Conservation (phyloP, 2,329 filamentous ascomycete species). For the Apiospora pterosperma region DNA sequence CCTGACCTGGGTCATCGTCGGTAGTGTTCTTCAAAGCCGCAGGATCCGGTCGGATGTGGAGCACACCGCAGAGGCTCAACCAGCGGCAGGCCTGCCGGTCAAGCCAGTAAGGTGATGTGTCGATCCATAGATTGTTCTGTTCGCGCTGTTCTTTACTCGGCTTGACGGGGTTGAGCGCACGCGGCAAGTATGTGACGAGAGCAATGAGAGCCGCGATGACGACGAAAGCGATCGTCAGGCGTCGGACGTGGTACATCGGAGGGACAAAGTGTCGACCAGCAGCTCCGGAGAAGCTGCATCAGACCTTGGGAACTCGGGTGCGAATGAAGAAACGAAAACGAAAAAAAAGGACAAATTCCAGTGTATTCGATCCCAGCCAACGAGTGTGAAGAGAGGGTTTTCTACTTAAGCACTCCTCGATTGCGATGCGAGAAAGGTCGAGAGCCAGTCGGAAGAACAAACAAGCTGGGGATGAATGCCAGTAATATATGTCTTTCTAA, state of each 20-base stretch:
- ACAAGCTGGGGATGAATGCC: neutral
- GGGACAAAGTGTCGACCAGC: neutral
- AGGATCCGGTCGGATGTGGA: constrained; percentile 64
- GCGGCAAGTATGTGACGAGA: constrained; percentile 47
- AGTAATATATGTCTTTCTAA: neutral
- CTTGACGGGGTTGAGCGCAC: constrained; percentile 60
- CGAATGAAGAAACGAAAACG: neutral
- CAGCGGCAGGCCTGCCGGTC: constrained; percentile 76
- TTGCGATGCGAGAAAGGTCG: neutral
- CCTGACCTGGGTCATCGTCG: constrained; percentile 24
- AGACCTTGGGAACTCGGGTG: neutral
- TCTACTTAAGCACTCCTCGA: neutral
- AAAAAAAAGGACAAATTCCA: neutral
- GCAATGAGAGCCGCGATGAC: constrained; percentile 44
- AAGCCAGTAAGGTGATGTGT: constrained; percentile 67
- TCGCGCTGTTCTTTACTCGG: constrained; percentile 57
- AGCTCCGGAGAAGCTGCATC: constrained; percentile 1
- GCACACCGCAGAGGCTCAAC: constrained; percentile 75
- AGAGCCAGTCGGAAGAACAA: neutral
- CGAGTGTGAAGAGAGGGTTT: neutral
- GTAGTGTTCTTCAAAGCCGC: constrained; percentile 32
- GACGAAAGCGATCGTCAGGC: constrained; percentile 34
- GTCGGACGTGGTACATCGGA: constrained; percentile 46
- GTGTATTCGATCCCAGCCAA: neutral
- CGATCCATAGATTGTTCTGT: constrained; percentile 66